phyloP scores from a whole-genome alignment of 306 rosid genomes.

The Glycyrrhiza uralensis region DNA sequence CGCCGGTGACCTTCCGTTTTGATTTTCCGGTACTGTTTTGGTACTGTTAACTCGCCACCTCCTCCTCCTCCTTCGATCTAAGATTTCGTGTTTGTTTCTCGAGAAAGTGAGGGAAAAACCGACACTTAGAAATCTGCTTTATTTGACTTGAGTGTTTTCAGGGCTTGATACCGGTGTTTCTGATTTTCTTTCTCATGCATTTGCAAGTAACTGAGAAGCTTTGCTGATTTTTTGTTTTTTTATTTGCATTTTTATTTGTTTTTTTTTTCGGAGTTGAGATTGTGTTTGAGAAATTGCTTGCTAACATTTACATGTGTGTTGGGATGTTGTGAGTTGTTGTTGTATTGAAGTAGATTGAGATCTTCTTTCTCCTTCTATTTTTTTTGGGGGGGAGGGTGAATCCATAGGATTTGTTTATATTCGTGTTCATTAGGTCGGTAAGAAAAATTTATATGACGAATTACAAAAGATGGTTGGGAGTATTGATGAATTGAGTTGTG shows the following conservation, averaged over 20 bases:
- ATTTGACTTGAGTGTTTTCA: neutral
- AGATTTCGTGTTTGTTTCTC: constrained; percentile 21
- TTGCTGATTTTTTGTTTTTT: neutral
- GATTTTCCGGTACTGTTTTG: constrained; percentile 23
- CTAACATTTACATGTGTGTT: neutral
- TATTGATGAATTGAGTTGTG: neutral
- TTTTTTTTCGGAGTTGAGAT: neutral
- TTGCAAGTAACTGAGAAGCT: constrained; percentile 6
- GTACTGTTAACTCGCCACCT: constrained; percentile 16
- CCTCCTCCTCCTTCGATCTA: constrained; percentile 46
- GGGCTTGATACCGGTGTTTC: constrained; percentile 7
- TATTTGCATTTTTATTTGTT: neutral
- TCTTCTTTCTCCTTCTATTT: neutral
- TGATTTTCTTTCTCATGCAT: constrained; percentile 22
- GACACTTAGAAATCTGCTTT: constrained; percentile 23
- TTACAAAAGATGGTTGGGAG: neutral
- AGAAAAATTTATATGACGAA: neutral
- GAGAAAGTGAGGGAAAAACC: constrained; percentile 24
- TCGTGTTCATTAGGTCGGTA: constrained; percentile 9
- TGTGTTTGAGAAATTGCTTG: constrained; percentile 2
- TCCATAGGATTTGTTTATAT: neutral
- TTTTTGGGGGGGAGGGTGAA: neutral
- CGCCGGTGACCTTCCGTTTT: constrained; percentile 30
- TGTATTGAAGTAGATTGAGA: constrained; percentile 25
- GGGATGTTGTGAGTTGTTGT: neutral